A percentile compares a stretch with the other conserved stretches of the same genome.
Evolutionary conservation across 345 rosid genomes (phyloP).

Genomic region (Pugionium dolabratum): DNA sequence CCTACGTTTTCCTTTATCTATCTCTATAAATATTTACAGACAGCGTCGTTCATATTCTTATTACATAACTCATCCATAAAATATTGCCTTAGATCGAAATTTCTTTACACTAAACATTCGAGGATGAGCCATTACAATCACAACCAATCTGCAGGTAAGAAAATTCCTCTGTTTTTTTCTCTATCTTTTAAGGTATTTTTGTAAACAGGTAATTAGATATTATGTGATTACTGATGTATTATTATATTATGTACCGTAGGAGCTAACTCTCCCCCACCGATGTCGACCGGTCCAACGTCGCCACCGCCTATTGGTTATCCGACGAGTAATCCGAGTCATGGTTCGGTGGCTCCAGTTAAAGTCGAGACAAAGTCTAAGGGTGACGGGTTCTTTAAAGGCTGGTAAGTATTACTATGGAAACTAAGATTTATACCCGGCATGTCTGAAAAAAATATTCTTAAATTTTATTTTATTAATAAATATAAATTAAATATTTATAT

Average conservation of each 20-base stretch:
- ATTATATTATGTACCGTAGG: constrained; percentile 25
- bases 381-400: constrained; percentile 40
- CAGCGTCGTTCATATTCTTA: too few species aligned
- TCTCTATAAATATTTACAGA: not conserved
- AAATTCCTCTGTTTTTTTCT: not conserved
- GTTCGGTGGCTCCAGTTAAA: constrained; percentile 31
- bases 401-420: constrained; percentile 15
- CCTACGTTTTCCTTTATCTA: not conserved
- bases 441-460: too few species aligned
- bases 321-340: constrained; percentile 22
- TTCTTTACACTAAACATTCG: not conserved
- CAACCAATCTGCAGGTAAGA: constrained; percentile 33
- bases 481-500: constrained; percentile 5
- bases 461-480: too few species aligned
- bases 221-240: constrained; percentile 17
- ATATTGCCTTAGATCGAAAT: constrained; percentile 7
- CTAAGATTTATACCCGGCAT: too few species aligned
- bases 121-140: constrained; percentile 36
- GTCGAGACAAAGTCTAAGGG: constrained; percentile 40
- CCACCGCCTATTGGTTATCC: constrained; percentile 40
- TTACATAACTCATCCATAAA: not conserved
- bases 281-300: constrained; percentile 33
- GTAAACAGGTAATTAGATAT: not conserved
- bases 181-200: not conserved
- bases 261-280: constrained; percentile 32